These are phyloP conservation scores for Trifolium pratense DNA, from an alignment of 306 rosid species.

Conservation along the genomic window DNA sequence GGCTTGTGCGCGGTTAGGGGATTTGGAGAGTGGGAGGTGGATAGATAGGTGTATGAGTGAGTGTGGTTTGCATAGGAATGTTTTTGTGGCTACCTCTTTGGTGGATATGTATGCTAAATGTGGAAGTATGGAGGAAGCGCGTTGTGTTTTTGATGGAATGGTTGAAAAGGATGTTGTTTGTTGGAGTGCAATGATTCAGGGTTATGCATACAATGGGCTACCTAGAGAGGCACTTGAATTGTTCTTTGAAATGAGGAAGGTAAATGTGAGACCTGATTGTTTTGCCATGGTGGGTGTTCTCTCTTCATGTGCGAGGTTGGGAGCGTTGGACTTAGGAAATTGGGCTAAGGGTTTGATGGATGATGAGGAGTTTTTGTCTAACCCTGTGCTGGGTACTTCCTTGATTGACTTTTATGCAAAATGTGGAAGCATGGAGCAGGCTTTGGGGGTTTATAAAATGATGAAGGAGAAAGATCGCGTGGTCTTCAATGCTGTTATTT, in stretches of 20 bases:
- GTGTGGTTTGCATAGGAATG: slow-evolving; percentile 53
- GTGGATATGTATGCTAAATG: slow-evolving; percentile 69
- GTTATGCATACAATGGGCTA: slow-evolving; percentile 64
- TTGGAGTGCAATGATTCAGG: slow-evolving; percentile 81
- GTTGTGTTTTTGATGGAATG: slow-evolving; percentile 55
- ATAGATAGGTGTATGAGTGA: slow-evolving; percentile 57
- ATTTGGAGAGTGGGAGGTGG: slow-evolving; percentile 65
- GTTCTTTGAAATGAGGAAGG: slow-evolving; percentile 67
- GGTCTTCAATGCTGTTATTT: slow-evolving; percentile 67
- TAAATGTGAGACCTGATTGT: slow-evolving; percentile 64
- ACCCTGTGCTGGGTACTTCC: slow-evolving; percentile 72
- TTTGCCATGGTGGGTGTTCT: slow-evolving; percentile 73
- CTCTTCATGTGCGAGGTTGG: slow-evolving; percentile 70
- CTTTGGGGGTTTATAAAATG: slow-evolving; percentile 59
- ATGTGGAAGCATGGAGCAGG: slow-evolving; percentile 67
- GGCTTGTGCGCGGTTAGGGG: slow-evolving; percentile 63
- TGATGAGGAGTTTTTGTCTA: slow-evolving; percentile 50
- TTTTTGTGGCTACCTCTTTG: slow-evolving; percentile 67
- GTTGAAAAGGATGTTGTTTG: slow-evolving; percentile 65
- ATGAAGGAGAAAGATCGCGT: slow-evolving; percentile 67
- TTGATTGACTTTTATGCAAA: slow-evolving; percentile 77
- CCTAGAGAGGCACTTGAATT: slow-evolving; percentile 61
- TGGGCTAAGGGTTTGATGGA: slow-evolving; percentile 66
- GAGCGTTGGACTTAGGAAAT: slow-evolving; percentile 66
- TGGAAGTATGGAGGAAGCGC: slow-evolving; percentile 66